Evolutionary conservation across 1,284 basidiomycete genomes (phyloP).

Genomic region (Ustilago shanxiensis): DNA sequence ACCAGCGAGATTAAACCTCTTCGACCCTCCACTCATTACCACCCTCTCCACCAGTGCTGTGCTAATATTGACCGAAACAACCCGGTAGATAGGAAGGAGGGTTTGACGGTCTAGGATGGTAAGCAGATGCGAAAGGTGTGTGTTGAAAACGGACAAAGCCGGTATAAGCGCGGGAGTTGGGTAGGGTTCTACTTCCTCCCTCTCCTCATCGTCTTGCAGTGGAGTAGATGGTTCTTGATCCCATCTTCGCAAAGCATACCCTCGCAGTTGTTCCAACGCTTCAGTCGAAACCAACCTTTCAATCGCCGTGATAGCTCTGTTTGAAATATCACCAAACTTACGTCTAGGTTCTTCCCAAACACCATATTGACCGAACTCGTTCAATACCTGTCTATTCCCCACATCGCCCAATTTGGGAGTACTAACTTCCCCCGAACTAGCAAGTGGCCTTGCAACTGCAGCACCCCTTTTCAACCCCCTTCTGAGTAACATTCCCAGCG

Average conservation of each 20-base stretch:
- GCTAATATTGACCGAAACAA: conserved; percentile 38
- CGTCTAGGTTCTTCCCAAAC: conserved; percentile 60
- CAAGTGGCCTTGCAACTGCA: conserved; percentile 31
- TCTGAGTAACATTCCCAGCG: conserved; percentile 54
- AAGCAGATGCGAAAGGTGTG: conserved; percentile 55
- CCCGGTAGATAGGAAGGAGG: conserved; percentile 56
- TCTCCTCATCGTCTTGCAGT: not conserved
- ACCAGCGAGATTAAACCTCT: conserved; percentile 31
- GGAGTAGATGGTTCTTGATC: conserved; percentile 21
- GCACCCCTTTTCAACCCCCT: conserved; percentile 57
- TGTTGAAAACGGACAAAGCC: conserved; percentile 55
- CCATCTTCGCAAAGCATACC: conserved; percentile 52
- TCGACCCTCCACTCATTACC: conserved; percentile 53
- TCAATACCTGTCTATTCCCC: conserved; percentile 17
- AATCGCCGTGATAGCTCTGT: conserved; percentile 43
- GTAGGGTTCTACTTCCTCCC: conserved; percentile 17
- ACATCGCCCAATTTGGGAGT: conserved; percentile 31
- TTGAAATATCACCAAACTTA: conserved; percentile 49
- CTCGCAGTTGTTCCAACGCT: conserved; percentile 52
- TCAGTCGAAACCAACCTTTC: conserved; percentile 59
- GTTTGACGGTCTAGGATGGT: conserved; percentile 47
- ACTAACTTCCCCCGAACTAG: conserved; percentile 10
- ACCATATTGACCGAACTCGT: conserved; percentile 33
- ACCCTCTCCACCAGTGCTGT: conserved; percentile 58
- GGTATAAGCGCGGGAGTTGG: conserved; percentile 62